phyloP scores from a whole-genome alignment of 768 basidiomycete species.

The Tremella fuciformis region DNA sequence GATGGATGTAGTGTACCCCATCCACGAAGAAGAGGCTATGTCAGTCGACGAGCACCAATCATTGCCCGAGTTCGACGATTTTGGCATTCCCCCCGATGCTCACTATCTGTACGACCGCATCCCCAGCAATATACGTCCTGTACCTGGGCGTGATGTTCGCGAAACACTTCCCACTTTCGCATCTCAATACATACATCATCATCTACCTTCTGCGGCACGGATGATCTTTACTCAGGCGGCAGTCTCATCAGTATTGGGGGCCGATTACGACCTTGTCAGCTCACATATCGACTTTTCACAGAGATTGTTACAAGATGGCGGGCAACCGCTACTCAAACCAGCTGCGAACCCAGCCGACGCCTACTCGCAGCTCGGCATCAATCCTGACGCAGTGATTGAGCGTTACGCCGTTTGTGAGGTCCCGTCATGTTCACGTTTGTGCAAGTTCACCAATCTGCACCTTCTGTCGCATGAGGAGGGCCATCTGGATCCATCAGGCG shows the following conservation, averaged over 20 bases:
- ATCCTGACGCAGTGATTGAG: background rate
- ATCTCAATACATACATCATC: background rate
- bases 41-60: background rate
- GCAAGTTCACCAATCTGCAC: too few relatives aligned
- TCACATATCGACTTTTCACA: background rate
- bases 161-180: background rate
- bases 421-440: too few relatives aligned
- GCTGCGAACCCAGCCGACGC: background rate
- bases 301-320: background rate
- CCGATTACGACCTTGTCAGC: background rate
- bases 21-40: background rate
- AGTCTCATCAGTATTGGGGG: background rate
- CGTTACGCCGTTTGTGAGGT: background rate
- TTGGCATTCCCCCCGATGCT: background rate
- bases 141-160: too few relatives aligned
- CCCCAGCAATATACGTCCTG: background rate
- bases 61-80: background rate
- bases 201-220: background rate
- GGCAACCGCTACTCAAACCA: background rate
- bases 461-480: too few relatives aligned
- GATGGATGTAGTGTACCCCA: background rate
- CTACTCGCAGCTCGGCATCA: background rate
- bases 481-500: too few relatives aligned
- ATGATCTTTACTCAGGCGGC: slow-evolving; percentile 1
- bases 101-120: background rate